phyloP scores from a whole-genome alignment of 73 alveolate genomes.

The Urostyla sp. region DNA sequence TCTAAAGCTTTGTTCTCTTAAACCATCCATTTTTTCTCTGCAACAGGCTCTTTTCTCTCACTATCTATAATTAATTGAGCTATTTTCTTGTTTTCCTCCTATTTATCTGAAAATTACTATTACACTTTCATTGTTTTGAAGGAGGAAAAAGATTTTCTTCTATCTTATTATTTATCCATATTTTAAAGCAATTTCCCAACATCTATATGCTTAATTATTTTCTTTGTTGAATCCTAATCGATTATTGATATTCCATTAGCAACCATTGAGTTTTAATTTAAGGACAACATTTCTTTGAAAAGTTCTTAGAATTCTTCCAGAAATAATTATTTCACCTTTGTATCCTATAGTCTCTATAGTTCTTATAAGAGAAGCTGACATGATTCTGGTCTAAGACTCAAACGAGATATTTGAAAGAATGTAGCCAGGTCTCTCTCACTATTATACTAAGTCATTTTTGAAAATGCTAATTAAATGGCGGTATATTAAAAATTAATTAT shows the following conservation, averaged over 20 bases:
- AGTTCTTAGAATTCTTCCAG: too few relatives aligned
- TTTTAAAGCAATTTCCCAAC: too few relatives aligned
- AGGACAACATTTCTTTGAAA: background rate
- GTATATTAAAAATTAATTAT: background rate
- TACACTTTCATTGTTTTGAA: too few relatives aligned
- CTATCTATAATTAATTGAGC: too few relatives aligned
- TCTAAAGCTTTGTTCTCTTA: too few relatives aligned
- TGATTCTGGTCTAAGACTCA: conserved; percentile 36
- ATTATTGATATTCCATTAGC: conserved; percentile 17
- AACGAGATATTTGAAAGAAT: conserved; percentile 24
- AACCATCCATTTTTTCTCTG: too few relatives aligned
- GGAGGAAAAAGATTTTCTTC: too few relatives aligned
- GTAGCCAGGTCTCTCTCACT: conserved; percentile 36
- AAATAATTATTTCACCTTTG: too few relatives aligned
- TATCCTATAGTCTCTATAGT: background rate
- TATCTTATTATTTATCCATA: too few relatives aligned
- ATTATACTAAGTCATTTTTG: conserved; percentile 30
- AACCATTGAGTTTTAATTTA: background rate
- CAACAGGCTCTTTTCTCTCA: too few relatives aligned
- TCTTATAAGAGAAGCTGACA: background rate
- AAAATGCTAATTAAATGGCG: background rate
- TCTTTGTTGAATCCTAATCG: conserved; percentile 13
- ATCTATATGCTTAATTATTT: conserved; percentile 3
- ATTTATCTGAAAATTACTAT: too few relatives aligned
- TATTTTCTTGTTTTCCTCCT: too few relatives aligned